Conservation (phyloP, 352 stramenopile species). For the Phytophthora fragariae region DNA sequence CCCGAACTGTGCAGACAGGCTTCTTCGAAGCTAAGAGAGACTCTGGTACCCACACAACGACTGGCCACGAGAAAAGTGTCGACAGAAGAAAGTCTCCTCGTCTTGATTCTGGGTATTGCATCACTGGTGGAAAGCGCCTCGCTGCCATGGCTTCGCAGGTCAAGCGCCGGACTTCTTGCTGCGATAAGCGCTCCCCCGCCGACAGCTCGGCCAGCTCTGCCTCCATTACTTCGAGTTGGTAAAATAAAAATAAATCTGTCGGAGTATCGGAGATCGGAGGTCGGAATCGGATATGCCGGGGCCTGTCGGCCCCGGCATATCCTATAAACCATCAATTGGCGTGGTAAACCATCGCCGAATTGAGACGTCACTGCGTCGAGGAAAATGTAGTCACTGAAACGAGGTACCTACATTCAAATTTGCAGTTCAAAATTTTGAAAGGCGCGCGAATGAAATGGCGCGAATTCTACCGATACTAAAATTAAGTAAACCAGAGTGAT, state of each 20-base stretch:
- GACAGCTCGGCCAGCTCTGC: too few species aligned
- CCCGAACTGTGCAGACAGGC: background rate
- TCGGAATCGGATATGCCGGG: background rate
- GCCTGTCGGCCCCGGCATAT: background rate
- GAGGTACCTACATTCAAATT: constrained; percentile 25
- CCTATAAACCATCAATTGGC: background rate
- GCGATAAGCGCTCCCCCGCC: background rate
- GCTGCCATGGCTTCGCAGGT: background rate
- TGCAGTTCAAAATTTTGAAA: constrained; percentile 43
- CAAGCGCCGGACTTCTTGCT: background rate
- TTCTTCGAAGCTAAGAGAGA: background rate
- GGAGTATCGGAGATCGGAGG: background rate
- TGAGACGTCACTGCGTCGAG: constrained; percentile 11
- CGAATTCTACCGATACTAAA: constrained; percentile 8
- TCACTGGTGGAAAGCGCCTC: background rate
- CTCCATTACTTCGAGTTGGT: background rate
- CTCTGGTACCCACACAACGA: background rate
- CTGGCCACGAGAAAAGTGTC: background rate
- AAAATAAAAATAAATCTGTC: background rate
- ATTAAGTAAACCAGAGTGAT: constrained; percentile 32
- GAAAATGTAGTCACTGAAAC: background rate
- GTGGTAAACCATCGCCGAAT: background rate
- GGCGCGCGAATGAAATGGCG: constrained; percentile 13
- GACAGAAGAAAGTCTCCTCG: background rate
- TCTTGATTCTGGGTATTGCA: background rate